Base-by-base conservation (phyloP, 2,329 filamentous ascomycete species). In the Penicillium sp. region DNA sequence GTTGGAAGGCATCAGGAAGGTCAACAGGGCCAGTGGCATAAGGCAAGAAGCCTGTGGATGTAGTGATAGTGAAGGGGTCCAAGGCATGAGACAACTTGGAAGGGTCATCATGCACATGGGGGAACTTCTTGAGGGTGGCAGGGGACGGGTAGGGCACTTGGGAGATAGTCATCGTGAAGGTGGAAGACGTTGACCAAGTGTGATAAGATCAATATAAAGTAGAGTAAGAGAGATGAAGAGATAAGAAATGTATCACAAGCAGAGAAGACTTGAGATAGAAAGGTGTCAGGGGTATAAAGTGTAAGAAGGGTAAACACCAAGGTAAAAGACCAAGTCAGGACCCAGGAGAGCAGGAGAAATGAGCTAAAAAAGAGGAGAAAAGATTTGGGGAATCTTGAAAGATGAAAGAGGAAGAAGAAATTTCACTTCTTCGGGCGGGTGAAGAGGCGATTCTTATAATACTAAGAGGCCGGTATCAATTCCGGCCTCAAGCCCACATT, bases 1-100 rank as follows among this genome's bases (percentile, higher is more conserved):
- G 77, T 35, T 86, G 82, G 71, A 96, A 97, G 71, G 89, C 89
- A 14, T 81, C 65, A 21, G 93, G 92, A 0, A 96, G 84, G 10
- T 80, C 73, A 49, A 66, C 66, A 43, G 76, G 70, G 21, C 77
- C 73, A 43, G 71, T 68, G 39, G 65, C 65, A 60, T 74, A 75
- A 24, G 78, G 78, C 22, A 80, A 63, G 62, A 80, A 80, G 19
- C 78, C 78, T 42, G 76, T 78, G 2, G 72, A 70, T 14, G 76
- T 77, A 27, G 78, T 80, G 64, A 80, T 75, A 39, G 78, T 80
- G 65, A 80, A 80, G 24, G 78, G 78, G 59, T 80, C 78, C 33
- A 78, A 54, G 27, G 73, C 72, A 45, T 68, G 68, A 46, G 78
- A 74, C 10, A 80, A 60, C 47, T 69, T 73, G 9, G 69, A 61